Percentiles rank a stretch among this genome's conserved stretches.
Evolutionary conservation across 345 rosid genomes (phyloP).

Genomic region (Syzygium aromaticum): DNA sequence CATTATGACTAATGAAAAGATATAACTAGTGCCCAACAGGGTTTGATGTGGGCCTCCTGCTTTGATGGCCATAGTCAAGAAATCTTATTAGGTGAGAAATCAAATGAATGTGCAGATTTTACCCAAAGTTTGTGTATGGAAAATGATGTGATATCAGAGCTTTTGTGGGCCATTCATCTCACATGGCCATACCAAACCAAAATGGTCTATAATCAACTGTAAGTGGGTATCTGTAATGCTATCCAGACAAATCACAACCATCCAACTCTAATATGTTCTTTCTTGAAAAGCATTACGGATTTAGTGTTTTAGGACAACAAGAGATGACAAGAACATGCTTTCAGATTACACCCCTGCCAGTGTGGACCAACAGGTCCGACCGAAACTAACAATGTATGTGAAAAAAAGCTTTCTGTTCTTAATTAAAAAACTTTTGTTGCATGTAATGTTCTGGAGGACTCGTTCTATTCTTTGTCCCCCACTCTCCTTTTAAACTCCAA

Average conservation of each 20-base stretch:
- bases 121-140: not conserved
- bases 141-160: slow-evolving; percentile 4
- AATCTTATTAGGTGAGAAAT: slow-evolving; percentile 3
- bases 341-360: not conserved
- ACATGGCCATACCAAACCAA: slow-evolving; percentile 2
- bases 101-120: not conserved
- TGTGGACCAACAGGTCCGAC: not conserved
- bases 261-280: not conserved
- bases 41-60: not conserved
- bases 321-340: not conserved
- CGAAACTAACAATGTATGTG: not conserved
- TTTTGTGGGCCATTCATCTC: not conserved
- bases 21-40: not conserved
- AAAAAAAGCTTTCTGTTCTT: not conserved
- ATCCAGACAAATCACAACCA: not conserved
- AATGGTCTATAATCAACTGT: not conserved
- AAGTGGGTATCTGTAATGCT: not conserved
- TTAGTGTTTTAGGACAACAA: not conserved
- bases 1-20: slow-evolving; percentile 2
- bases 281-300: not conserved
- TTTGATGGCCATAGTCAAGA: not conserved
- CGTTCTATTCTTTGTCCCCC: not conserved
- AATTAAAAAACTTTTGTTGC: not conserved
- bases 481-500: not conserved
- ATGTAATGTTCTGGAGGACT: not conserved